These are phyloP conservation scores for Nothophaeocryptopus gaeumannii DNA, from an alignment of 2,329 filamentous ascomycete genomes.

Conservation along the genomic window DNA sequence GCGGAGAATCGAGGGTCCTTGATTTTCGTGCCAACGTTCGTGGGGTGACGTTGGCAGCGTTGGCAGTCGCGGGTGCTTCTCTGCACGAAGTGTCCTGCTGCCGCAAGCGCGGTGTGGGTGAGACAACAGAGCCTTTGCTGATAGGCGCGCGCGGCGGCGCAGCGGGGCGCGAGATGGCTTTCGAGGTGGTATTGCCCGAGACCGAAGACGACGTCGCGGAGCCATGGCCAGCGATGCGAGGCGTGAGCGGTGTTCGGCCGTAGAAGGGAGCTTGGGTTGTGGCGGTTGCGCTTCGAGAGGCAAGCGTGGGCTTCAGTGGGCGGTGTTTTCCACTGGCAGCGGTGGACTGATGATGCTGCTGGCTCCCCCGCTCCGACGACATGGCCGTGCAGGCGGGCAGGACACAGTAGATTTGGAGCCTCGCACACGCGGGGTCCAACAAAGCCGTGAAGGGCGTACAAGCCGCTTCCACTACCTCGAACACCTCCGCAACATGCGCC, in stretches of 20 bases:
- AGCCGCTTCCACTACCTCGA: not conserved
- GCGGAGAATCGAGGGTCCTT: slow-evolving; percentile 46
- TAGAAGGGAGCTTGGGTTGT: slow-evolving; percentile 9
- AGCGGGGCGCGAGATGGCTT: slow-evolving; percentile 33
- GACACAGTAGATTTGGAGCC: not conserved
- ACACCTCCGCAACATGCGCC: slow-evolving; percentile 4
- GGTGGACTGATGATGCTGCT: slow-evolving; percentile 11
- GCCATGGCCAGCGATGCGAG: slow-evolving; percentile 47
- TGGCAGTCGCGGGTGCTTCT: slow-evolving; percentile 58
- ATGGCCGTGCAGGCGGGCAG: not conserved
- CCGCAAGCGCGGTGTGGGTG: slow-evolving; percentile 23
- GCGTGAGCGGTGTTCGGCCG: slow-evolving; percentile 54
- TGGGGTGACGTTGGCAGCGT: slow-evolving; percentile 67
- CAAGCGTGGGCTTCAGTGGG: slow-evolving; percentile 20
- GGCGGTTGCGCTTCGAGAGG: slow-evolving; percentile 14
- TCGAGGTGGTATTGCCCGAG: slow-evolving; percentile 12
- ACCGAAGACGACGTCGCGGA: slow-evolving; percentile 5
- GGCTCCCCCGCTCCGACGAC: slow-evolving; percentile 14
- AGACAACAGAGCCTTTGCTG: no score
- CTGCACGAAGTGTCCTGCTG: slow-evolving; percentile 49
- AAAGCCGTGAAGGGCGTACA: no score
- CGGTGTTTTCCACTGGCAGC: slow-evolving; percentile 10
- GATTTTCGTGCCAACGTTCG: slow-evolving; percentile 71
- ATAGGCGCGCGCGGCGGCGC: slow-evolving; percentile 39
- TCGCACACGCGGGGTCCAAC: not conserved